Percentiles rank a stretch among this genome's conserved stretches.
These are phyloP conservation scores for Coemansia asiatica DNA, from an alignment of 192 early-diverging fungal genomes.

Conservation along the genomic window DNA sequence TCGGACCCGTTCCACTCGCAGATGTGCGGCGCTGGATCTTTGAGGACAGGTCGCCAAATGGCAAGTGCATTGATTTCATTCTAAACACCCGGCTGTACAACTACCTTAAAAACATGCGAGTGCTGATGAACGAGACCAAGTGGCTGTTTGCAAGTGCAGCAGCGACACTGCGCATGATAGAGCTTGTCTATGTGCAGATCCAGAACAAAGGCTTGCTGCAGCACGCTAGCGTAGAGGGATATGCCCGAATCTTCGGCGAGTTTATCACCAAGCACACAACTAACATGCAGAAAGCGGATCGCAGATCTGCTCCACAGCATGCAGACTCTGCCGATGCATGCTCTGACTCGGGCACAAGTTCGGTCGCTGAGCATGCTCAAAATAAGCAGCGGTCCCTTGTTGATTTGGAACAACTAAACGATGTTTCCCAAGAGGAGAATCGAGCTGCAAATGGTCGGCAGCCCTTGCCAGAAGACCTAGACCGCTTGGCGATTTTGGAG, in stretches of 20 bases:
- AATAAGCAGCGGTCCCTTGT: not conserved
- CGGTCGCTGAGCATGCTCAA: not conserved
- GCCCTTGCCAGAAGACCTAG: not conserved
- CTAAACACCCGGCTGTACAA: slow-evolving; percentile 36
- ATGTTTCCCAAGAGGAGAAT: not conserved
- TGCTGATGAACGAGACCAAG: slow-evolving; percentile 34
- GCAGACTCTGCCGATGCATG: not conserved
- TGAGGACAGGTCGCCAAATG: slow-evolving; percentile 37
- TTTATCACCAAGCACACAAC: not conserved
- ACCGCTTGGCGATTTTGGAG: slow-evolving; percentile 20
- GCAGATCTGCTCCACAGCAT: not conserved
- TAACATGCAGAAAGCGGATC: not conserved
- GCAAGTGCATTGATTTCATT: slow-evolving; percentile 27
- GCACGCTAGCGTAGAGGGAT: slow-evolving; percentile 2
- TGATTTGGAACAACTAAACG: not conserved
- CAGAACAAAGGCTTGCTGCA: not conserved
- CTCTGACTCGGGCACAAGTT: not conserved
- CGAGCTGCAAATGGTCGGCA: not conserved
- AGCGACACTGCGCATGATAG: slow-evolving; percentile 27
- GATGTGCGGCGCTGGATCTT: slow-evolving; percentile 43
- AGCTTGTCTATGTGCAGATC: slow-evolving; percentile 4
- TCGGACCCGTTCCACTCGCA: slow-evolving; percentile 29
- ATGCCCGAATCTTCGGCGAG: not conserved
- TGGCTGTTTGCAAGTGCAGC: slow-evolving; percentile 51
- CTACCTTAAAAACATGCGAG: slow-evolving; percentile 30